A percentile compares a stretch with the other conserved stretches of the same genome.
Conservation (phyloP, 495 filamentous ascomycete species). For the Podospora pseudoanserina region DNA sequence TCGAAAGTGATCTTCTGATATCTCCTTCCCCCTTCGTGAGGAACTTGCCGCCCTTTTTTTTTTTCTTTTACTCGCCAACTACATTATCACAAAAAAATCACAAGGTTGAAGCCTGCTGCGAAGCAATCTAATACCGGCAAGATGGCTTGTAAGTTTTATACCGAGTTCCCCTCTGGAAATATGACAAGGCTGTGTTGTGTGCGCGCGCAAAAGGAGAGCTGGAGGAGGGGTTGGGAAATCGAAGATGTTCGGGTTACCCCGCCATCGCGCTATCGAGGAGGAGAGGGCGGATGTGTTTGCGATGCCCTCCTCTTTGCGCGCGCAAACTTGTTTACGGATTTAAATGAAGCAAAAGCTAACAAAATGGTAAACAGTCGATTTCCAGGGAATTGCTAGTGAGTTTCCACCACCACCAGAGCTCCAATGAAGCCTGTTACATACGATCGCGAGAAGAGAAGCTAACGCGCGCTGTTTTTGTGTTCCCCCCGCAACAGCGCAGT, state of each 20-base stretch:
- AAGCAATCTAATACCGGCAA: neutral
- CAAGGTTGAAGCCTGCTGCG: neutral
- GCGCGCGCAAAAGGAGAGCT: neutral
- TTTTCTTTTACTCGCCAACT: neutral
- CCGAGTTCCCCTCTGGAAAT: neutral
- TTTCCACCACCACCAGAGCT: neutral
- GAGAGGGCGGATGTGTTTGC: neutral
- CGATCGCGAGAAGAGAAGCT: conserved; percentile 2
- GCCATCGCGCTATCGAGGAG: neutral
- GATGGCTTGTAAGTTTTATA: conserved; percentile 1
- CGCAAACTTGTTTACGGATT: neutral
- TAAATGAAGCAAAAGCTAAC: conserved; percentile 9
- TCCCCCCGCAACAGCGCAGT: conserved; percentile 57
- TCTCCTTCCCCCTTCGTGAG: neutral
- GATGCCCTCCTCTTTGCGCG: neutral
- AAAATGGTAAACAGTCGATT: conserved; percentile 12
- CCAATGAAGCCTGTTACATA: neutral
- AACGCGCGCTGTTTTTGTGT: conserved; percentile 9
- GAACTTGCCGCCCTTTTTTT: neutral
- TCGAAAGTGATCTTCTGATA: neutral
- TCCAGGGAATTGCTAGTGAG: conserved; percentile 31
- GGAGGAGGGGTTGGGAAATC: neutral
- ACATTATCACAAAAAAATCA: neutral
- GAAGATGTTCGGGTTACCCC: neutral
- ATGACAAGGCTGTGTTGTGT: neutral